These are phyloP conservation scores for Botryotinia globosa DNA, from an alignment of 2,329 filamentous ascomycete genomes.

Conservation along the genomic window DNA sequence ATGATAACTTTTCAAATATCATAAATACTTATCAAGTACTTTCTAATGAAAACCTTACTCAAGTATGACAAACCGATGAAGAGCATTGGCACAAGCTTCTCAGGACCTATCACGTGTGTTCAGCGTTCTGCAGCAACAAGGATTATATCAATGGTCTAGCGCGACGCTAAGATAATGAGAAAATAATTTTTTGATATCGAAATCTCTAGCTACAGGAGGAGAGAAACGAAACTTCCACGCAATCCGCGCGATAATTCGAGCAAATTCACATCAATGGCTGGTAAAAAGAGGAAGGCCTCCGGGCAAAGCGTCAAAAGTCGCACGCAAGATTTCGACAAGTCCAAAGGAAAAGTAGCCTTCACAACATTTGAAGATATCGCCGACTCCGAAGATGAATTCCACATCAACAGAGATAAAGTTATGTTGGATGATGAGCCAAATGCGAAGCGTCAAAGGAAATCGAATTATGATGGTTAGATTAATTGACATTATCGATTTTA, in stretches of 20 bases:
- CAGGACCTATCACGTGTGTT: background rate
- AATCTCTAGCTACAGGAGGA: background rate
- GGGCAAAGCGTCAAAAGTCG: background rate
- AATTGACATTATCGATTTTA: background rate
- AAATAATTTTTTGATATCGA: conserved; percentile 22
- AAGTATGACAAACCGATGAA: background rate
- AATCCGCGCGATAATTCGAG: background rate
- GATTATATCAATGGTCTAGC: conserved; percentile 7
- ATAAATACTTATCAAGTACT: background rate
- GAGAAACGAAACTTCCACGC: background rate
- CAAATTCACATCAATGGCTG: conserved; percentile 16
- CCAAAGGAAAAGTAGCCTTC: conserved; percentile 38
- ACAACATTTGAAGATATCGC: conserved; percentile 77
- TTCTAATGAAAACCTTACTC: background rate
- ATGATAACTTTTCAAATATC: background rate
- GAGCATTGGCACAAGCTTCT: background rate
- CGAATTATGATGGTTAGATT: conserved; percentile 60
- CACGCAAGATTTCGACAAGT: conserved; percentile 13
- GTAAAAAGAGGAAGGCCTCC: conserved; percentile 22
- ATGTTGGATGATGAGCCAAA: conserved; percentile 77
- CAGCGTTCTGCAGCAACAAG: background rate
- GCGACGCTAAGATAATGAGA: conserved; percentile 22
- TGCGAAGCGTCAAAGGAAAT: conserved; percentile 71
- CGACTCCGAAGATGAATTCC: conserved; percentile 92
- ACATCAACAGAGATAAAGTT: conserved; percentile 81